These are phyloP conservation scores for Epichloe typhina DNA, from an alignment of 2,329 filamentous ascomycete species.

Conservation along the genomic window DNA sequence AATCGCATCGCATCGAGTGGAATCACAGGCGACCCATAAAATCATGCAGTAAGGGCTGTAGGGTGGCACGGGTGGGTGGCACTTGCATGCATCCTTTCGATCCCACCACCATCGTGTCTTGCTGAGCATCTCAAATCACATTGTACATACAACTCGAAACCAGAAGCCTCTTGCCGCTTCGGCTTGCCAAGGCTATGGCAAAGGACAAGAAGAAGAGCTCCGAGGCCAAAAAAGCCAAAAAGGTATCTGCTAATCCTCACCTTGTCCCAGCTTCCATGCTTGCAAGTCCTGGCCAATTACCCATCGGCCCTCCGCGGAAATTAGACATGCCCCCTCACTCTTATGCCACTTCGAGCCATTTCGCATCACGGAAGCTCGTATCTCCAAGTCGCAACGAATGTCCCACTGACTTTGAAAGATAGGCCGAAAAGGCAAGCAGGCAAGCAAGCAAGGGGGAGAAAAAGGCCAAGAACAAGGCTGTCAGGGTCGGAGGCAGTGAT, in stretches of 20 bases:
- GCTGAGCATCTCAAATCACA: too few species aligned
- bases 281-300: not conserved
- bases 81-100: too few species aligned
- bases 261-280: not conserved
- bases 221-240: conserved; percentile 38
- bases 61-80: too few species aligned
- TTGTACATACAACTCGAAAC: too few species aligned
- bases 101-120: too few species aligned
- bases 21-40: too few species aligned
- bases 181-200: conserved; percentile 22
- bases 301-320: conserved; percentile 1
- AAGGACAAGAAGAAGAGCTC: conserved; percentile 39
- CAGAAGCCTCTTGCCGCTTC: too few species aligned
- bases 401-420: not conserved
- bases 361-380: not conserved
- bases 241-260: conserved; percentile 18
- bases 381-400: not conserved
- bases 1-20: too few species aligned
- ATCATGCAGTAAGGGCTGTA: too few species aligned
- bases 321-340: not conserved
- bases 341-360: not conserved
- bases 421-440: conserved; percentile 57
- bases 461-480: conserved; percentile 58
- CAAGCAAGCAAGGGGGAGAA: conserved; percentile 79
- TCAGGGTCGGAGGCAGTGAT: conserved; percentile 69